phyloP scores from a whole-genome alignment of 2,329 filamentous ascomycete species.

The Colletotrichum musicola region DNA sequence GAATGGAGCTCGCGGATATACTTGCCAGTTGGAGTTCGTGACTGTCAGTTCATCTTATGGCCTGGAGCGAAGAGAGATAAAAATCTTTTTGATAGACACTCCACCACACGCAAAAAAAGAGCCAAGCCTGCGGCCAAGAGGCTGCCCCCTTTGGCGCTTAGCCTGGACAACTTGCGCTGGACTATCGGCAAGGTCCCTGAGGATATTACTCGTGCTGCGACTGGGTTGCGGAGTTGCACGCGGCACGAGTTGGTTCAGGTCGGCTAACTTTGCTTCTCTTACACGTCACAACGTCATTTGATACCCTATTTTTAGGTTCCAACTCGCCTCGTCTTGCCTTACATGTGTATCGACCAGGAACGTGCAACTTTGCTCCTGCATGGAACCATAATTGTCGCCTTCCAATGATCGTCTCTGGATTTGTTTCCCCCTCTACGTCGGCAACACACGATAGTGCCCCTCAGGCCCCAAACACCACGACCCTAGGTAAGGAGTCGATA shows the following conservation, averaged over 20 bases:
- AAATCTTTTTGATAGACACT: too few species aligned
- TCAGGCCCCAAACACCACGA: not conserved
- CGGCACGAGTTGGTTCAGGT: conserved; percentile 21
- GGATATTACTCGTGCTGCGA: conserved; percentile 29
- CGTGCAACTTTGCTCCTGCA: conserved; percentile 35
- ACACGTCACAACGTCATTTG: conserved; percentile 34
- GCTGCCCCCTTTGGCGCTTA: conserved; percentile 16
- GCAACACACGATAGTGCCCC: conserved; percentile 3
- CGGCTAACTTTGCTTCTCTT: conserved; percentile 39
- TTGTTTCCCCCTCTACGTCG: conserved; percentile 8
- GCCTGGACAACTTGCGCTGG: conserved; percentile 2
- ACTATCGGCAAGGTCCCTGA: conserved; percentile 30
- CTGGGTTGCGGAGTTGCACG: conserved; percentile 24
- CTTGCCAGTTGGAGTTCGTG: too few species aligned
- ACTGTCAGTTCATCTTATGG: too few species aligned
- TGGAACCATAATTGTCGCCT: conserved; percentile 25
- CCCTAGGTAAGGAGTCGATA: conserved; percentile 2
- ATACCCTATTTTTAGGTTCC: conserved; percentile 28
- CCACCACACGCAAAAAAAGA: not conserved
- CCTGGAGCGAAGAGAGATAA: too few species aligned
- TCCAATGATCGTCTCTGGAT: conserved; percentile 20
- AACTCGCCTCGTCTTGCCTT: conserved; percentile 36
- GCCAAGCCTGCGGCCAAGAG: conserved; percentile 20
- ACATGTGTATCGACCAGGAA: conserved; percentile 30
- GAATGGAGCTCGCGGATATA: too few species aligned